phyloP scores from a whole-genome alignment of 1,139 yeast species.

The Torulaspora pretoriensis region DNA sequence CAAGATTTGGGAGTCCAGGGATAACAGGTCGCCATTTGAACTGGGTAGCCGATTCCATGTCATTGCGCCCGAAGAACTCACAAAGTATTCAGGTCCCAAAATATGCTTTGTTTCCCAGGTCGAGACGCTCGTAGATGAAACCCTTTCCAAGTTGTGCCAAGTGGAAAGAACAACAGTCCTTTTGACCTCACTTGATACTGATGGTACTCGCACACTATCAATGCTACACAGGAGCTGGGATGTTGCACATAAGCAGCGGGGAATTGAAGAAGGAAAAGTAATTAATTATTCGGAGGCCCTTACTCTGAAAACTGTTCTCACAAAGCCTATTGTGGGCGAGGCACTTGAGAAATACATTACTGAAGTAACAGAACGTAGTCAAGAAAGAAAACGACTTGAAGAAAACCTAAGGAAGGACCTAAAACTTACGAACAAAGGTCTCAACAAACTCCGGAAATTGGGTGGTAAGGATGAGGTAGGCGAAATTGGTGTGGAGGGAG shows the following conservation, averaged over 20 bases:
- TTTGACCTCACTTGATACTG: constrained; percentile 43
- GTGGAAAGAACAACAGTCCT: constrained; percentile 66
- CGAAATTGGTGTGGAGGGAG: constrained; percentile 30
- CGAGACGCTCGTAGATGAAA: constrained; percentile 39
- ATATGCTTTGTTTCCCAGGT: constrained; percentile 78
- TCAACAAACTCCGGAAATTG: constrained; percentile 9
- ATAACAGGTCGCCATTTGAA: constrained; percentile 60
- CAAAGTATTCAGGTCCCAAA: constrained; percentile 62
- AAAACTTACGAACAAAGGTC: constrained; percentile 13
- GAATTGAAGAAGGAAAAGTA: constrained; percentile 36
- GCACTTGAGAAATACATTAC: constrained; percentile 50
- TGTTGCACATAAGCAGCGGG: constrained; percentile 39
- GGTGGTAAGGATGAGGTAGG: constrained; percentile 7
- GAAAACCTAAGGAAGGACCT: constrained; percentile 20
- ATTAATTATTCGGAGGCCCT: constrained; percentile 22
- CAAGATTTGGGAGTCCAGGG: constrained; percentile 74
- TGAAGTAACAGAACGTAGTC: constrained; percentile 41
- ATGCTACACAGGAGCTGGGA: constrained; percentile 58
- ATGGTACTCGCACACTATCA: constrained; percentile 14
- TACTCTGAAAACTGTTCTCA: constrained; percentile 15
- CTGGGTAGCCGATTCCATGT: constrained; percentile 55
- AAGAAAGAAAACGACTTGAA: constrained; percentile 32
- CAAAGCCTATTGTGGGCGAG: constrained; percentile 45
- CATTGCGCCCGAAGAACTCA: constrained; percentile 55
- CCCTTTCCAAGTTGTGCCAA: constrained; percentile 52